Conservation (phyloP, 306 rosid species). For the Corylus americana region DNA sequence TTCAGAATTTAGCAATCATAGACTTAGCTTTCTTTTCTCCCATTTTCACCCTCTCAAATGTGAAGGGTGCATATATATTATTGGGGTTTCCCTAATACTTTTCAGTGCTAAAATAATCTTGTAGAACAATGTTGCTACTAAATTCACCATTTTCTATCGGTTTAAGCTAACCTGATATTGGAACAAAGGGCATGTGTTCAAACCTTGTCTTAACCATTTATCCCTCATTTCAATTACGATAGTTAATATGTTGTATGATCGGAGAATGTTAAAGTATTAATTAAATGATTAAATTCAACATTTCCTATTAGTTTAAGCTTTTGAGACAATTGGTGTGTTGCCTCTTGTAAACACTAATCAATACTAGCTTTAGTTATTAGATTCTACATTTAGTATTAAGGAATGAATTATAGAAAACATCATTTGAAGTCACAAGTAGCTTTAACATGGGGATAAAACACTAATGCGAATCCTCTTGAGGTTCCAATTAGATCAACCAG, state of each 20-base stretch:
- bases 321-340: too few relatives aligned
- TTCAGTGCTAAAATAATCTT: neutral
- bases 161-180: too few relatives aligned
- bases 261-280: too few relatives aligned
- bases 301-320: too few relatives aligned
- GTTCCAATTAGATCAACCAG: too few relatives aligned
- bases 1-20: neutral
- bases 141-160: neutral
- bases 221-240: too few relatives aligned
- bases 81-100: neutral
- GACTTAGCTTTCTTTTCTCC: neutral
- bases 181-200: too few relatives aligned
- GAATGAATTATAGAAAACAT: neutral
- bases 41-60: neutral
- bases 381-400: neutral
- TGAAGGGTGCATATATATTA: neutral
- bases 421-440: neutral
- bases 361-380: neutral
- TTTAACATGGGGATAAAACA: neutral
- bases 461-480: neutral
- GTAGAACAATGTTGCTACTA: neutral
- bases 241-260: too few relatives aligned
- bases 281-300: too few relatives aligned
- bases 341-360: neutral
- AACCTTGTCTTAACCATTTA: too few relatives aligned